These are phyloP conservation scores for Aristolochia fimbriata DNA, from an alignment of 164 flowering plant genomes.

Conservation along the genomic window DNA sequence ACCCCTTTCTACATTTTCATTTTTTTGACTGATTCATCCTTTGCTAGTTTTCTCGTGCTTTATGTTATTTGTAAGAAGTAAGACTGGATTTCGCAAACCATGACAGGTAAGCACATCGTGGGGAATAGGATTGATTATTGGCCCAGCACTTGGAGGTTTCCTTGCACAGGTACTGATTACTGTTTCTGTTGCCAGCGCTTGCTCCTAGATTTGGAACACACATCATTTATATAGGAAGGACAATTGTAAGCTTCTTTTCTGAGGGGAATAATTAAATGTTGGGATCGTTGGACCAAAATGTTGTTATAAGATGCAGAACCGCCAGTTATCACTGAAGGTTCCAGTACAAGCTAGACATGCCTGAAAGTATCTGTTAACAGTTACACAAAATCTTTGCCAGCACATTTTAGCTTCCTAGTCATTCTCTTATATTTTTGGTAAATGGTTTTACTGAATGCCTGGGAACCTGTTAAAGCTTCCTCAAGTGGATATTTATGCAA, in stretches of 20 bases:
- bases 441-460: background rate
- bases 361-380: background rate
- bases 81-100: background rate
- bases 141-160: conserved; percentile 56
- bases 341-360: background rate
- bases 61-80: background rate
- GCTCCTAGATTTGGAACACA: background rate
- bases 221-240: background rate
- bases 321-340: background rate
- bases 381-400: background rate
- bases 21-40: background rate
- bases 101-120: conserved; percentile 46
- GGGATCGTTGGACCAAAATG: too few species aligned
- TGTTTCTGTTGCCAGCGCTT: background rate
- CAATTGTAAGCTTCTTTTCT: background rate
- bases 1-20: background rate
- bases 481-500: background rate
- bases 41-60: background rate
- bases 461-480: background rate
- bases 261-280: too few species aligned
- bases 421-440: background rate
- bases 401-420: background rate
- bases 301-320: too few species aligned
- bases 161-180: conserved; percentile 37
- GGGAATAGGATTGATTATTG: conserved; percentile 48